Evolutionary conservation across 1,139 yeast genomes (phyloP).

Genomic region (Yamadazyma oceani): DNA sequence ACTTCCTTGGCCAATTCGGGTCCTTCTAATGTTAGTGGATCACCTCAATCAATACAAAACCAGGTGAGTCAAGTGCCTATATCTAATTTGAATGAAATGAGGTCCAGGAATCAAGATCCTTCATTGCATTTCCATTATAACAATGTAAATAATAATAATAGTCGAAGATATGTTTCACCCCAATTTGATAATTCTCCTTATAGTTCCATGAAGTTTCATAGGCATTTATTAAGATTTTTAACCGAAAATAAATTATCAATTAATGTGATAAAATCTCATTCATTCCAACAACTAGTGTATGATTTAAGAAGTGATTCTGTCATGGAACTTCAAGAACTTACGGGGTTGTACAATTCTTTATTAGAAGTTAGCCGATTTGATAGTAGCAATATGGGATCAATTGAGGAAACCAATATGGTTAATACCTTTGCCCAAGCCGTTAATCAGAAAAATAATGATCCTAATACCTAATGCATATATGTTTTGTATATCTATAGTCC

Average conservation of each 20-base stretch:
- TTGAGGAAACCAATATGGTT: slow-evolving; percentile 20
- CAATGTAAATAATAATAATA: slow-evolving; percentile 8
- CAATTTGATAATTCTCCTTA: slow-evolving; percentile 47
- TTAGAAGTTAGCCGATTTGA: slow-evolving; percentile 43
- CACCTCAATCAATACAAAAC: too few species aligned
- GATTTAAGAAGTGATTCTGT: slow-evolving; percentile 52
- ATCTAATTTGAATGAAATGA: not conserved
- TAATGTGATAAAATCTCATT: slow-evolving; percentile 46
- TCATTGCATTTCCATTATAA: not conserved
- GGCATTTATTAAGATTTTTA: slow-evolving; percentile 50
- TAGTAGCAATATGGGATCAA: slow-evolving; percentile 13
- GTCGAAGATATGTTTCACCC: slow-evolving; percentile 21
- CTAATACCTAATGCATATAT: slow-evolving; percentile 3
- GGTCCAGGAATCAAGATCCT: not conserved
- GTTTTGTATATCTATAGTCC: slow-evolving; percentile 1
- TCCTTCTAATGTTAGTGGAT: too few species aligned
- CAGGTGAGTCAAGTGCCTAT: not conserved
- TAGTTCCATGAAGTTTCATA: slow-evolving; percentile 48
- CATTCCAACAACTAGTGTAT: slow-evolving; percentile 52
- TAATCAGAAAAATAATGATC: slow-evolving; percentile 17
- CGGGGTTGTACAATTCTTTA: slow-evolving; percentile 45
- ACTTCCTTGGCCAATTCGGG: not conserved
- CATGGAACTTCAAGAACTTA: slow-evolving; percentile 47
- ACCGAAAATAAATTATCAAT: slow-evolving; percentile 54
- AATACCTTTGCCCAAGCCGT: slow-evolving; percentile 21